Evolutionary conservation across 371 early-diverging fungal species (phyloP), one percentile per base, ranked within the genome.

Genomic region (Haplosporangium sp.): DNA sequence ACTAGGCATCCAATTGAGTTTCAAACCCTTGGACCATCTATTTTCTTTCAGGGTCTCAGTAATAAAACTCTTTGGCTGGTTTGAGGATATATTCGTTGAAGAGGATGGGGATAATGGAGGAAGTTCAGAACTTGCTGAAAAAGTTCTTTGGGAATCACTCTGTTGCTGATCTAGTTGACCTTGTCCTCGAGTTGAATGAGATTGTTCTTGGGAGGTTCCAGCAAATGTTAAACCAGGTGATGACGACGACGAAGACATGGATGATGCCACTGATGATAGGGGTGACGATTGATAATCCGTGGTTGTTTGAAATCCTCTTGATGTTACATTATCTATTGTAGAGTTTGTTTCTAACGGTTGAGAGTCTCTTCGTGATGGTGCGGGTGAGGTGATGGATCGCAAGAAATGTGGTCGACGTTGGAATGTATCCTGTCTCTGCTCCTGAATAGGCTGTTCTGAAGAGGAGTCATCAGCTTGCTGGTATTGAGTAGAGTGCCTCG

Each of bases 361-460:
- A 34, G 47, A 2, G 10, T 69, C 61, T n/a, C 61, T 58, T 13
- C 45, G 66, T 10, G 55, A 20, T 34, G 76, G 63, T 37, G 62
- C 56, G 39, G 78, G 78, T 15, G 78, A 72, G 40, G 78, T 77
- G 56, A 72, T 69, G 58, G 78, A 61, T 35, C 78, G 78, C 38
- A 72, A 34, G 59, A 76, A 76, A 34, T 57, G 72, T 13, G 77
- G 77, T 53, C 77, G 71, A 40, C 61, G 77, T 17, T 74, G 74
- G 62, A 67, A 72, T 20, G 47, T 45, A 39, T 62, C 67, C 60
- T 65, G 62, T 44, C 61, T n/a, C 39, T 65, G 61, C 10, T 65
- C 72, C 71, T 67, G 63, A 52, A 42, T 40, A 6, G 63, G n/a
- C 57, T 61, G 69, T 50, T 65, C 70, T 39, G 37, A 55, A 34